Conservation (phyloP, 768 basidiomycete species). For the Amanita brunnescens region DNA sequence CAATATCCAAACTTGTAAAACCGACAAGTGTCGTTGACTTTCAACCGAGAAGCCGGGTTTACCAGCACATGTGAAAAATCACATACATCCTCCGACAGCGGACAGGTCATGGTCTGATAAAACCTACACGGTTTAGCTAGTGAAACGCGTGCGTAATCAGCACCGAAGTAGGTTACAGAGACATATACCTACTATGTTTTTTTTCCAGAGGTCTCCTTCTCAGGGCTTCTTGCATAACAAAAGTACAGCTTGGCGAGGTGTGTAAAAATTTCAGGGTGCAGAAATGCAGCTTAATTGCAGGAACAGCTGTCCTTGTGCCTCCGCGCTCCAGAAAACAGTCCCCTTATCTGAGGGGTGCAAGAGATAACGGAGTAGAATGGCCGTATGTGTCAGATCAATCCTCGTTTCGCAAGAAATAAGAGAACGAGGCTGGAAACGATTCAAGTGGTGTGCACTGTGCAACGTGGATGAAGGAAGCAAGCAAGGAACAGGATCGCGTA, state of each 20-base stretch:
- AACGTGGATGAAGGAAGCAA: background rate
- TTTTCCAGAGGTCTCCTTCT: background rate
- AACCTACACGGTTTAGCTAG: conserved; percentile 30
- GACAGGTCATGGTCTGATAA: conserved; percentile 25
- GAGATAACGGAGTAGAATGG: too few relatives aligned
- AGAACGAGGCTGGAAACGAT: background rate
- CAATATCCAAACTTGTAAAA: conserved; percentile 22
- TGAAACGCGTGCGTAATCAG: background rate
- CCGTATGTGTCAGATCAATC: too few relatives aligned
- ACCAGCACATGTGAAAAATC: conserved; percentile 25
- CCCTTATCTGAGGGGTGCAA: too few relatives aligned
- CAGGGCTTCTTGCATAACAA: conserved; percentile 2
- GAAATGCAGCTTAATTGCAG: too few relatives aligned
- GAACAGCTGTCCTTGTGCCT: too few relatives aligned
- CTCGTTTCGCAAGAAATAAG: background rate
- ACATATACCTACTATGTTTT: background rate
- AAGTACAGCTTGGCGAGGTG: too few relatives aligned
- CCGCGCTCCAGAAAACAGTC: too few relatives aligned
- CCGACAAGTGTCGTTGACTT: conserved; percentile 18
- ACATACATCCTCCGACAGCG: conserved; percentile 25
- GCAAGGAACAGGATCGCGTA: background rate
- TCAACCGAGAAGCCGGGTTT: conserved; percentile 14
- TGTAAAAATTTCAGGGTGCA: too few relatives aligned
- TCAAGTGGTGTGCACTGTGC: background rate
- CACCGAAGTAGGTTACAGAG: background rate